Base-by-base conservation (phyloP, 306 rosid genomes). In the Cicer judaicum region DNA sequence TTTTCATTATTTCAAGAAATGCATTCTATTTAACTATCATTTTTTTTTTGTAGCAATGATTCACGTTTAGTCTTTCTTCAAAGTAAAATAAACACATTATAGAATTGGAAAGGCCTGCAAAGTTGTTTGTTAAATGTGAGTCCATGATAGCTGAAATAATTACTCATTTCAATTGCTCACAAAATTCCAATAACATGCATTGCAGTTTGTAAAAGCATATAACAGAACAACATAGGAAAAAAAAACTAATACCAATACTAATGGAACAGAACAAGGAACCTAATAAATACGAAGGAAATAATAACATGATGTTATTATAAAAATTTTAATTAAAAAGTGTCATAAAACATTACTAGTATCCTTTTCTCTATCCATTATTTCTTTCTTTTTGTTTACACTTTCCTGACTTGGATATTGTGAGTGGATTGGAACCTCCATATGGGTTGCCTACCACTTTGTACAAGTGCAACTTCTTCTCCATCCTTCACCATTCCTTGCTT, bases 371-470 rank as follows among this genome's bases (percentile, higher is more conserved):
- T 38, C 38, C 21, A 68, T 18, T 39, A 6, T 41, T 76, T 19
- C 21, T 67, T 12, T 48, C 7, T 78, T 24, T 29, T 63, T 12
- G 39, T 8, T 78, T 76, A 86, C 44, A 87, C 95, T 82, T 85
- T 87, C 57, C 99, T 87, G 67, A 94, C 93, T 87, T 94, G 99
- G 59, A 94, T 94, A 46, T 94, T 92, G 86, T 94, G 99, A 50
- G 97, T 94, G 67, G 99, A 92, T 62, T 93, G 97, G 87, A 88
- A 84, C 89, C 99, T 92, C 99, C 99, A 94, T 70, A 94, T 94
- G 36, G 97, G 99, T 85, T 94, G 97, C 68, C 96, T 87, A 15
- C 99, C 99, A 81, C 99, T 94, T 79, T 94, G 99, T 76, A 92
- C 85, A 50, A 94, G 90, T 59, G 99, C 99, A 13, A 94, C 93